Evolutionary conservation across 2,329 filamentous ascomycete species (phyloP).

Genomic region (Nigrospora osmanthi): DNA sequence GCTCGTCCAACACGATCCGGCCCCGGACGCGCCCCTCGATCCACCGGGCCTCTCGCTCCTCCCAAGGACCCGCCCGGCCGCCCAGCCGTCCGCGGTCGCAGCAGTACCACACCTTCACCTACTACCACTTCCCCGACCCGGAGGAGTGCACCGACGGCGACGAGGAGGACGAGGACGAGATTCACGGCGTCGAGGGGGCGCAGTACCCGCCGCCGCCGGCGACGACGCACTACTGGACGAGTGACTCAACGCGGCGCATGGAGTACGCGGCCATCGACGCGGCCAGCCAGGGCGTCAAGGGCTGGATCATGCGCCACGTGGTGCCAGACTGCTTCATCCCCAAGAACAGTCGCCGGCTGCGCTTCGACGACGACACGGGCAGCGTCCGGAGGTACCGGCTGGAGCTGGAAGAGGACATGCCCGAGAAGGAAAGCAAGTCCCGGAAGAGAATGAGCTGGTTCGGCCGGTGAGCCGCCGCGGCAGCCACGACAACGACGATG

Average conservation of each 20-base stretch:
- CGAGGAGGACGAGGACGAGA: slow-evolving; percentile 4
- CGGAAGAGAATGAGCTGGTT: slow-evolving; percentile 20
- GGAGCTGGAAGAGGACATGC: slow-evolving; percentile 40
- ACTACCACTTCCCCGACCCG: slow-evolving; percentile 42
- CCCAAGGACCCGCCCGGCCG: slow-evolving; percentile 10
- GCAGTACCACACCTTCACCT: slow-evolving; percentile 24
- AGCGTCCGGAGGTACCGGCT: slow-evolving; percentile 57
- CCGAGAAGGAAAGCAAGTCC: slow-evolving; percentile 9
- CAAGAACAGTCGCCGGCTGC: slow-evolving; percentile 35
- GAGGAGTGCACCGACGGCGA: slow-evolving; percentile 14
- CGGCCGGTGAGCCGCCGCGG: slow-evolving; percentile 10
- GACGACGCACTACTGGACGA: slow-evolving; percentile 62
- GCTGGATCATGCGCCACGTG: slow-evolving; percentile 49
- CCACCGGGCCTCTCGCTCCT: slow-evolving; percentile 31
- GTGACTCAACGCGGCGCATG: slow-evolving; percentile 51
- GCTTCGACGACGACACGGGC: slow-evolving; percentile 55
- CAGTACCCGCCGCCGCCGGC: slow-evolving; percentile 39
- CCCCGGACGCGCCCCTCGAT: slow-evolving; percentile 31
- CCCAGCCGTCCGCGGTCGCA: slow-evolving; percentile 12
- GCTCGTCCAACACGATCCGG: slow-evolving; percentile 19
- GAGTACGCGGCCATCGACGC: slow-evolving; percentile 63
- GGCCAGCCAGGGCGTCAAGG: slow-evolving; percentile 49
- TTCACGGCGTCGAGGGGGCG: slow-evolving; percentile 9
- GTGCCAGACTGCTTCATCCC: slow-evolving; percentile 55
- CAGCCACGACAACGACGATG: background rate